phyloP scores from a whole-genome alignment of 139 green algal genomes.

The Auxenochlorella protothecoides region DNA sequence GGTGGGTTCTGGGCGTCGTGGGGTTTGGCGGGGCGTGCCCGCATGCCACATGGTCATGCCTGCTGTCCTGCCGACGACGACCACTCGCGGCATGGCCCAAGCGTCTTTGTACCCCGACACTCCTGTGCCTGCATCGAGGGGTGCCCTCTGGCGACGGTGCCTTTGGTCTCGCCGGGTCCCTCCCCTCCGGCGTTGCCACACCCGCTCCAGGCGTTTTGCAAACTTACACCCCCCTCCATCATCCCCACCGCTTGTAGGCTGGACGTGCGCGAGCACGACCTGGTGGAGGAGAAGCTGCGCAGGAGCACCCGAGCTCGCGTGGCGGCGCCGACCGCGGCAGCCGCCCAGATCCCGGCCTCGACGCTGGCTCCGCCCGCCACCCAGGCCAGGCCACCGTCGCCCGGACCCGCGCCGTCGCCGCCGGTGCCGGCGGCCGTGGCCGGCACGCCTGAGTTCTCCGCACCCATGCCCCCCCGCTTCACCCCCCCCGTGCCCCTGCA shows the following conservation, averaged over 20 bases:
- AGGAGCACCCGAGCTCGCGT: conserved; percentile 8
- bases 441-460: too few species aligned
- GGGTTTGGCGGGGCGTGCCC: too few species aligned
- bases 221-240: background rate
- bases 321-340: background rate
- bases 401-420: background rate
- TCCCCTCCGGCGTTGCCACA: background rate
- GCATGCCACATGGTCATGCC: too few species aligned
- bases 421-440: too few species aligned
- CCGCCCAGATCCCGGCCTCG: too few species aligned
- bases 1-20: background rate
- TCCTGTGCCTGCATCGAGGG: background rate
- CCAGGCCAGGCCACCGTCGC: background rate
- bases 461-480: too few species aligned
- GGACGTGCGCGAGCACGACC: conserved; percentile 55
- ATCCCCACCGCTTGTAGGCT: conserved; percentile 26
- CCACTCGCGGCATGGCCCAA: too few species aligned
- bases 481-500: too few species aligned
- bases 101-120: background rate
- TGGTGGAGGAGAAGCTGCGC: conserved; percentile 75
- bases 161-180: background rate
- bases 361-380: too few species aligned
- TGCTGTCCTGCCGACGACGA: too few species aligned
- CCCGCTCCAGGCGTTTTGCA: background rate
- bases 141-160: too few species aligned